phyloP scores from a whole-genome alignment of 192 early-diverging fungal genomes.

The Lobosporangium transversale region DNA sequence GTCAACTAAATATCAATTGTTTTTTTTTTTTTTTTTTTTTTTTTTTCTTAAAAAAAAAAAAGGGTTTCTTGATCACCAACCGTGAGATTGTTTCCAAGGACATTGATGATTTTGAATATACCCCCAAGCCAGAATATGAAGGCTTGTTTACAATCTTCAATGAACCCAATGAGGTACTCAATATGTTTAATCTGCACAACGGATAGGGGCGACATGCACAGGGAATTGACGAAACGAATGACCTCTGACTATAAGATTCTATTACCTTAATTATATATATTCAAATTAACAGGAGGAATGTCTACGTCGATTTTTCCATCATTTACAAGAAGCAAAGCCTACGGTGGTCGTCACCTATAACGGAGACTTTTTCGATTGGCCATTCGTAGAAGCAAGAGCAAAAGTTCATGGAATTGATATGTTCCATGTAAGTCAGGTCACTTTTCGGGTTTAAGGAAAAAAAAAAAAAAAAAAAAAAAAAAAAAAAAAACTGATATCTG shows the following conservation, averaged over 20 bases:
- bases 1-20: neutral
- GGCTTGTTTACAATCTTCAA: conserved; percentile 98
- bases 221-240: too few relatives aligned
- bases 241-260: too few relatives aligned
- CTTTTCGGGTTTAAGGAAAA: too few relatives aligned
- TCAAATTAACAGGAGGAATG: conserved; percentile 72
- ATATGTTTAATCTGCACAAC: too few relatives aligned
- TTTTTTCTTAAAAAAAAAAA: too few relatives aligned
- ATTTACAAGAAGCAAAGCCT: conserved; percentile 84
- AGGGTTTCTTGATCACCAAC: conserved; percentile 98
- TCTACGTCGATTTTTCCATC: conserved; percentile 90
- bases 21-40: neutral
- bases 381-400: conserved; percentile 91
- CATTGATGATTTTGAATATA: conserved; percentile 98
- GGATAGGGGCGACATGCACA: neutral
- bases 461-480: too few relatives aligned
- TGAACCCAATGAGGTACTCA: conserved; percentile 90
- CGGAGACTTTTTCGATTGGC: conserved; percentile 99
- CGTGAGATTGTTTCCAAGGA: conserved; percentile 94
- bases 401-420: conserved; percentile 85
- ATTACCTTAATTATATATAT: too few relatives aligned
- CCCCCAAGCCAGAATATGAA: conserved; percentile 93
- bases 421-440: conserved; percentile 69
- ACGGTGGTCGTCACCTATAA: conserved; percentile 97
- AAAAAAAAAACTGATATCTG: too few relatives aligned